Evolutionary conservation across 129 eudicot genomes (phyloP), one percentile per base, ranked within the genome.

Genomic region (Dittrichia graveolens): DNA sequence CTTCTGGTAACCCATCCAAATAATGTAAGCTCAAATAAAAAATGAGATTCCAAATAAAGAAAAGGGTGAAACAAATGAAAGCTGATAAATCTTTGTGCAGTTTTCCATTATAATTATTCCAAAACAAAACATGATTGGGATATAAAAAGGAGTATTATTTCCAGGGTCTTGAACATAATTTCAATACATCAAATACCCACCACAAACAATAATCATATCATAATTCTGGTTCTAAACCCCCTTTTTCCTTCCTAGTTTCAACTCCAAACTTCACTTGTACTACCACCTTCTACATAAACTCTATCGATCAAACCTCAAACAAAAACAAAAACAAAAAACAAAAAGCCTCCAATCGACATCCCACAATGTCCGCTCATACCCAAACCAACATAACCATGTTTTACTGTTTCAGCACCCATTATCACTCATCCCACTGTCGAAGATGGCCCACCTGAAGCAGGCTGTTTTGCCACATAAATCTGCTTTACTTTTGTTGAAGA

Each of bases 401-500:
- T 24, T 24, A 24, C 31, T 24, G 31, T 24, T 24, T 24, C 2
- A 24, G 31, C 31, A 24, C 31, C 0, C 31, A 24, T 24, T 24
- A 24, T 24, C 3, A 0, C 38, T 86, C 84, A 80, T 45, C 79
- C 82, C 0, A 42, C 56, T 12, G 83, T 59, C 14, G 86, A 76
- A 60, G 85, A 69, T 42, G 84, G 67, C 71, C 88, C 95, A 11
- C 81, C 78, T 37, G 78, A 48, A 61, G 83, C 81, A 6, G 82
- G 77, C 82, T 94, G 99, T 77, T 94, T 94, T 0, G 95, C 96
- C 35, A 94, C 99, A 74, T 94, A 94, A 34, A 94, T 83, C 73
- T 94, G 99, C 76, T 89, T 94, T 73, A 94, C 78, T 80, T 84
- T 95, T 41, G 89, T 84, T 37, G 89, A 40, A 46, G 79, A 57